Evolutionary conservation across 257 asterid genomes (phyloP).

Genomic region (Catharanthus roseus): DNA sequence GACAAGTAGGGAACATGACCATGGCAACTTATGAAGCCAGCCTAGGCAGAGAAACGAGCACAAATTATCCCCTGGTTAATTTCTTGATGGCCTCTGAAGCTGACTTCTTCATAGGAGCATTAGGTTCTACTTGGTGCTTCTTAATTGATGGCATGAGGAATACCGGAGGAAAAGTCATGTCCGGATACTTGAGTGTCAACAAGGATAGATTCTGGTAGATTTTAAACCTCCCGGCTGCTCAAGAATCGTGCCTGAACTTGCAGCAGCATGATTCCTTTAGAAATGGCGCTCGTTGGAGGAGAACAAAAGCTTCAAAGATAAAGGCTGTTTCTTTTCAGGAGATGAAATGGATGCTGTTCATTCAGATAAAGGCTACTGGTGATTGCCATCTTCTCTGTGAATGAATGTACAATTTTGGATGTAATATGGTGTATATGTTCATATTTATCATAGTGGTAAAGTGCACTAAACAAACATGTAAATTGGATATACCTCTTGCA

Average conservation of each 20-base stretch:
- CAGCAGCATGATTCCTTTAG: neutral
- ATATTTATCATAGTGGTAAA: neutral
- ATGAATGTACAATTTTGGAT: neutral
- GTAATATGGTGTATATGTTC: neutral
- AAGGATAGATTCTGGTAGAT: slow-evolving; percentile 89
- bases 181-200: slow-evolving; percentile 93
- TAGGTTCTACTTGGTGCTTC: slow-evolving; percentile 92
- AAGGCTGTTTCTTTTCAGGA: neutral
- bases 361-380: neutral
- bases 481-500: neutral
- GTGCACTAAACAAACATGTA: neutral
- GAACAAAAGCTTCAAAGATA: neutral
- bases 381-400: neutral
- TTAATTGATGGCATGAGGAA: slow-evolving; percentile 94
- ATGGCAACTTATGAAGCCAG: slow-evolving; percentile 90
- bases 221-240: neutral
- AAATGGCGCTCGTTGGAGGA: neutral
- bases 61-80: slow-evolving; percentile 84
- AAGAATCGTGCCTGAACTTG: neutral
- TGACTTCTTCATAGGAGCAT: slow-evolving; percentile 83
- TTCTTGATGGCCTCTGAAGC: slow-evolving; percentile 96
- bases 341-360: neutral
- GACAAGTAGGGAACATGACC: slow-evolving; percentile 73
- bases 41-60: slow-evolving; percentile 87
- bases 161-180: slow-evolving; percentile 88